These are phyloP conservation scores for Ganoderma meredithae DNA, from an alignment of 1,284 basidiomycete species.

Conservation along the genomic window DNA sequence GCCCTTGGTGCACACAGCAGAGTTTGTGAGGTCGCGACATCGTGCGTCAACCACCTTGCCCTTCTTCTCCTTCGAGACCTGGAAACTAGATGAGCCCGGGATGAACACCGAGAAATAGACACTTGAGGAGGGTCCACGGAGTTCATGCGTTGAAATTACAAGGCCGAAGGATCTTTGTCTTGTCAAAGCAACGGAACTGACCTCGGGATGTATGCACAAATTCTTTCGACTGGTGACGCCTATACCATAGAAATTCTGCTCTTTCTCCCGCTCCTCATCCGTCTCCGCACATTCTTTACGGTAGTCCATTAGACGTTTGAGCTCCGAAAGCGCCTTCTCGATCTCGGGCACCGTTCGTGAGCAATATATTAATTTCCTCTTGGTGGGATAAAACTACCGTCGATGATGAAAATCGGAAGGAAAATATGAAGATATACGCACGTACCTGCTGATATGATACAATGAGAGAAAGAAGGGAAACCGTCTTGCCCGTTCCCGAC, in stretches of 20 bases:
- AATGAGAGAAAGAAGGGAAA: constrained; percentile 95
- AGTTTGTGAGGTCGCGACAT: constrained; percentile 94
- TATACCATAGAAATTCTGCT: constrained; percentile 86
- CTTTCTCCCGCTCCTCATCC: constrained; percentile 80
- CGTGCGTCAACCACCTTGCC: constrained; percentile 97
- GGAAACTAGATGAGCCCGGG: not conserved
- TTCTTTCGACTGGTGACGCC: constrained; percentile 98
- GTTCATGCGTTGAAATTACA: not conserved
- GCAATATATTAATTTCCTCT: constrained; percentile 97
- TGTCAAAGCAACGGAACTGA: constrained; percentile 46
- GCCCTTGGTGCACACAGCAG: constrained; percentile 87
- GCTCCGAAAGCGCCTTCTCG: constrained; percentile 96
- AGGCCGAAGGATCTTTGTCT: not conserved
- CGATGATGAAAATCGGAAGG: not conserved
- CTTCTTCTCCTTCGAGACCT: constrained; percentile 98
- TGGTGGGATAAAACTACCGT: constrained; percentile 86
- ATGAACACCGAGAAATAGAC: not conserved
- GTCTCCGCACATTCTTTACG: constrained; percentile 76
- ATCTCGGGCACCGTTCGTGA: constrained; percentile 99
- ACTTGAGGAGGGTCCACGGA: not conserved
- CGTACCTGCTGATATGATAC: constrained; percentile 95
- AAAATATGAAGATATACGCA: not conserved
- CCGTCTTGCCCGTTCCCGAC: constrained; percentile 99
- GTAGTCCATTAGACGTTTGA: constrained; percentile 95
- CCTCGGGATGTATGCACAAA: constrained; percentile 95